Percentiles rank a stretch among this genome's conserved stretches.
These are phyloP conservation scores for Russula griseocarnosa DNA, from an alignment of 768 basidiomycete genomes.

Conservation along the genomic window DNA sequence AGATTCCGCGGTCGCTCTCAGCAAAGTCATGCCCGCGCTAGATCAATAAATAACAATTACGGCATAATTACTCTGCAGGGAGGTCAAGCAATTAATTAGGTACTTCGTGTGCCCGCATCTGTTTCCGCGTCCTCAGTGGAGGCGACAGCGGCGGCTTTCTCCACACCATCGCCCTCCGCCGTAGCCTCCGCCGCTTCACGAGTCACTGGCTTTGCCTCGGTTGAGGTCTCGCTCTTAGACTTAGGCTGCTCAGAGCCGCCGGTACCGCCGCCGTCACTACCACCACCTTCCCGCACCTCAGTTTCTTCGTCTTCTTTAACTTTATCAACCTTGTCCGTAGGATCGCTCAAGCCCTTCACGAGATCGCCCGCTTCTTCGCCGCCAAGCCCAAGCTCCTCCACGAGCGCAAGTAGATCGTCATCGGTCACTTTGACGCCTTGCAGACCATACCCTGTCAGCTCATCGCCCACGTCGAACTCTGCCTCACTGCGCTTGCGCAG, in stretches of 20 bases:
- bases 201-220: background rate
- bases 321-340: slow-evolving; percentile 28
- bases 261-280: background rate
- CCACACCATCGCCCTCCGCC: slow-evolving; percentile 2
- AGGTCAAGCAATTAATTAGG: slow-evolving; percentile 2
- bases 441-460: slow-evolving; percentile 65
- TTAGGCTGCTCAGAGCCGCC: slow-evolving; percentile 4
- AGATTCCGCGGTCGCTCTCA: background rate
- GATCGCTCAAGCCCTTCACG: slow-evolving; percentile 55
- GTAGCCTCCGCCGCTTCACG: slow-evolving; percentile 11
- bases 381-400: slow-evolving; percentile 70
- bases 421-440: slow-evolving; percentile 75
- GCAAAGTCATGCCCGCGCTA: background rate
- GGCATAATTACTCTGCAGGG: background rate
- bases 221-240: slow-evolving; percentile 8
- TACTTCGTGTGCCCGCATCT: background rate
- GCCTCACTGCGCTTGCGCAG: slow-evolving; percentile 44
- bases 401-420: slow-evolving; percentile 65
- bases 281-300: background rate
- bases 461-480: slow-evolving; percentile 61
- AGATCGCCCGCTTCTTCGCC: slow-evolving; percentile 75
- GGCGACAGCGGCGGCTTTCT: background rate
- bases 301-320: slow-evolving; percentile 17
- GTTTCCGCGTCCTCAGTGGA: slow-evolving; percentile 8
- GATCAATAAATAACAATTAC: background rate